Conservation (phyloP, 2,329 filamentous ascomycete species). For the Bertia moriformis region DNA sequence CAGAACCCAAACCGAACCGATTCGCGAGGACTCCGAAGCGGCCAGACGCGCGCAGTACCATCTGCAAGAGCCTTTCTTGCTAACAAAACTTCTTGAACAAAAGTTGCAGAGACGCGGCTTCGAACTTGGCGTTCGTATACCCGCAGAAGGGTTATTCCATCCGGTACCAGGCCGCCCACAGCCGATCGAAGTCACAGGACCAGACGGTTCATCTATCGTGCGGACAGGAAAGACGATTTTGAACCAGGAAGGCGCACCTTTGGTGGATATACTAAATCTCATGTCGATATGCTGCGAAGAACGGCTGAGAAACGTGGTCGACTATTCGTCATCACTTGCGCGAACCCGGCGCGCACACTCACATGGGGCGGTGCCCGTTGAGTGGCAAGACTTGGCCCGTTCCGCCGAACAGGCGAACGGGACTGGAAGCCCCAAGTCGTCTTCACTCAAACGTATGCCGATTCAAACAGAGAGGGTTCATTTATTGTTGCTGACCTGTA, state of each 20-base stretch:
- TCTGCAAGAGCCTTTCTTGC: slow-evolving; percentile 1
- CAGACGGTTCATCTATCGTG: neutral
- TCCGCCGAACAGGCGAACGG: neutral
- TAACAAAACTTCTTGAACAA: neutral
- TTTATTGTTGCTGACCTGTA: too few relatives aligned
- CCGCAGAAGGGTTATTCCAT: slow-evolving; percentile 1
- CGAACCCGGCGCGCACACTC: neutral
- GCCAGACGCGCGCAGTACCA: neutral
- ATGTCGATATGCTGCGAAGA: neutral
- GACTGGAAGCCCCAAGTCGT: neutral
- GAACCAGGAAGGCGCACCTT: neutral
- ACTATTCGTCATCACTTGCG: neutral
- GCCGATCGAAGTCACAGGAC: neutral
- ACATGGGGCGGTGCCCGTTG: neutral
- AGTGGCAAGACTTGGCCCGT: neutral
- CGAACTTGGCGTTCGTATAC: slow-evolving; percentile 1
- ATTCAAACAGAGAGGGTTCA: too few relatives aligned
- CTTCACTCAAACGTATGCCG: neutral
- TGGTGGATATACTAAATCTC: neutral
- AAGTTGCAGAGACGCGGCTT: neutral
- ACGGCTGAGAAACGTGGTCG: neutral
- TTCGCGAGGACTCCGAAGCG: neutral
- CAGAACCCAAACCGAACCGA: neutral
- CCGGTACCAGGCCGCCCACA: neutral
- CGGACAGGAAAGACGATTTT: slow-evolving; percentile 1